Base-by-base conservation (phyloP, 768 basidiomycete species). In the Tulasnella sp. region DNA sequence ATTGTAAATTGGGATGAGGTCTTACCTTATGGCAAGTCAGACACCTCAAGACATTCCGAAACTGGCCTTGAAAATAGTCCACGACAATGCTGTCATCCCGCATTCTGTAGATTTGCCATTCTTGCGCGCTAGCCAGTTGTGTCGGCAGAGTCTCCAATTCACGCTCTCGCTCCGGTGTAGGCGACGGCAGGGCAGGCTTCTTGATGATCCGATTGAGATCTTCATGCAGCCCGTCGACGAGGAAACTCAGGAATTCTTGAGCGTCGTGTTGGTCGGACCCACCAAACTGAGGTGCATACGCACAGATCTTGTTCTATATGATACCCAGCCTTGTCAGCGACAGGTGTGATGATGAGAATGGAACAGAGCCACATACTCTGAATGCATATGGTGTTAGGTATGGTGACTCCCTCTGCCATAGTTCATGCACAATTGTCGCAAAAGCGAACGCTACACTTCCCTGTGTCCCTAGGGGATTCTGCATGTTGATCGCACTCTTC, bases 41-140 rank as follows among this genome's bases (percentile, higher is more conserved):
- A 70, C 95, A 99, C 66, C 88, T 80, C 72, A 99, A 71, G 56
- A 84, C 78, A 73, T 86, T 97, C 64, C 90, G 77, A 71, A 96
- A 97, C 71, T 98, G 96, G 10, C 95, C 95, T 73, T 98, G 95
- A 76, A 99, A 97, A 68, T 86, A 88, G 71, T 97, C 94, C 27
- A 98, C 96, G 55, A 99, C 85, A 56, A 98, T 73, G 66, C 88
- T 91, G 69, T 99, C 91, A 68, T 97, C 92, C 58, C 89, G 79
- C 74, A 82, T 81, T 69, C 82, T 82, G 77, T 96, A 98, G 41
- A 85, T 79, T 63, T 81, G 77, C 95, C 95, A 99, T 72, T 97
- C 95, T 67, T 88, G 81, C 65, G 90, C 87, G 68, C 88, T 86
- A 19, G 93, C 93, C 64, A 96, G 78, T 68, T 93, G 88, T 5